Percentiles rank a stretch among this genome's conserved stretches.
These are phyloP conservation scores for Arthrobotrys pseudoclavata DNA, from an alignment of 2,329 filamentous ascomycete species.

Conservation along the genomic window DNA sequence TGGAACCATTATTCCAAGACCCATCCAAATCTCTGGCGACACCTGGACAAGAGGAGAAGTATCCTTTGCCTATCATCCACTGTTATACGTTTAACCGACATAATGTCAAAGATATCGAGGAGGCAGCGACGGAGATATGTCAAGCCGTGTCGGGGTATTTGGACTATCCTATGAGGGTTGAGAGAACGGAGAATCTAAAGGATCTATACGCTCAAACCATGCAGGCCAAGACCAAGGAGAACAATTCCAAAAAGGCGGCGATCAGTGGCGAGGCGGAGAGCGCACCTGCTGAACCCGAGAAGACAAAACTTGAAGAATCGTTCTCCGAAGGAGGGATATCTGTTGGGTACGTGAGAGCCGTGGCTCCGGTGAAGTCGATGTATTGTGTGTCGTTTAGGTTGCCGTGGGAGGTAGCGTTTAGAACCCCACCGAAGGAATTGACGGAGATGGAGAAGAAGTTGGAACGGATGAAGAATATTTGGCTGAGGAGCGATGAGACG, in stretches of 20 bases:
- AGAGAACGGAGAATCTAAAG: slow-evolving; percentile 67
- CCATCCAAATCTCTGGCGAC: neutral
- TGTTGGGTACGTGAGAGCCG: slow-evolving; percentile 80
- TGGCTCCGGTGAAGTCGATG: slow-evolving; percentile 95
- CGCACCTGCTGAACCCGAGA: neutral
- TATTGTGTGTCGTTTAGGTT: slow-evolving; percentile 94
- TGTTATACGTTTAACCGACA: slow-evolving; percentile 82
- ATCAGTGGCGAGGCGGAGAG: slow-evolving; percentile 64
- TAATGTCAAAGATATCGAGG: slow-evolving; percentile 78
- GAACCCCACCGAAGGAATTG: slow-evolving; percentile 72
- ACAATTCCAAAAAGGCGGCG: slow-evolving; percentile 69
- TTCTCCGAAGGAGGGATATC: slow-evolving; percentile 68
- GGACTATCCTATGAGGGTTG: slow-evolving; percentile 72
- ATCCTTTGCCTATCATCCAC: slow-evolving; percentile 83
- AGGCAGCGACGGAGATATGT: slow-evolving; percentile 74
- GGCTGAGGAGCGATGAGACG: slow-evolving; percentile 38
- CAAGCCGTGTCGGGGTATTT: slow-evolving; percentile 70
- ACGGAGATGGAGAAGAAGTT: slow-evolving; percentile 79
- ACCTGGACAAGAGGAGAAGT: slow-evolving; percentile 67
- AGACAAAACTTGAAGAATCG: slow-evolving; percentile 4
- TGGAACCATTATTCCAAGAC: slow-evolving; percentile 76
- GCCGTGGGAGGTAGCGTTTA: slow-evolving; percentile 86
- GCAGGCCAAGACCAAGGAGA: slow-evolving; percentile 62
- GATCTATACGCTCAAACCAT: slow-evolving; percentile 20
- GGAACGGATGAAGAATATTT: slow-evolving; percentile 76